Base-by-base conservation (phyloP, 106 monocot species). In the Apostasia ramifera region DNA sequence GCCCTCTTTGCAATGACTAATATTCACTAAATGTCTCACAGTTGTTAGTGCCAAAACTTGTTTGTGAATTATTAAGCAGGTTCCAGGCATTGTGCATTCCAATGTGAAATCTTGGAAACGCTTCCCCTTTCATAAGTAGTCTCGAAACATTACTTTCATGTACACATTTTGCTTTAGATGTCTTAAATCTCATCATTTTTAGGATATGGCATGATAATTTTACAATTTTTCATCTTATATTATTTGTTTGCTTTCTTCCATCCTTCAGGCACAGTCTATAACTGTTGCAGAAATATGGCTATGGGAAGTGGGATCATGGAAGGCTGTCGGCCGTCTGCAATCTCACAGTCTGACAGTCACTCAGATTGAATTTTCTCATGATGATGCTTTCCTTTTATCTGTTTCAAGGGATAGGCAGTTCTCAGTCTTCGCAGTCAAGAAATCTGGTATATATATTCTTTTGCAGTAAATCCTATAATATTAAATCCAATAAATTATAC, bases 321-420 rank as follows among this genome's bases (percentile, higher is more conserved):
- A 88, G 60, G 87, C 85, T 26, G 90, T 93, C 69, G 92, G 89
- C 46, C 87, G 85, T 42, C 71, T 97, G 82, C 84, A 89, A 13
- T 78, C 89, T 66, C 97, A 97, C 74, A 92, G 66, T 57, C 69
- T 97, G 46, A 97, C 95, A 43, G 95, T 97, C 37, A 97, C 95
- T 44, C 84, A 89, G 53, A 60, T 97, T 78, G 87, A 92, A 73
- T 98, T 98, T 76, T 90, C 93, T 41, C 68, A 61, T 82, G 98
- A 98, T 65, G 90, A 98, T 52, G 59, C 79, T 59, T 83, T 83
- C 44, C 85, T 98, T 4, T 67, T 98, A 40, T 62, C 92, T 73
- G 98, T 93, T 8, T 98, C 93, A 64, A 92, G 98, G 76, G 98
- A 98, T 71, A 80, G 98, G 6, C 92, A 98, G 54, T 87, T 98